phyloP scores from a whole-genome alignment of 2,329 filamentous ascomycete genomes.

The Colletotrichum incanum region DNA sequence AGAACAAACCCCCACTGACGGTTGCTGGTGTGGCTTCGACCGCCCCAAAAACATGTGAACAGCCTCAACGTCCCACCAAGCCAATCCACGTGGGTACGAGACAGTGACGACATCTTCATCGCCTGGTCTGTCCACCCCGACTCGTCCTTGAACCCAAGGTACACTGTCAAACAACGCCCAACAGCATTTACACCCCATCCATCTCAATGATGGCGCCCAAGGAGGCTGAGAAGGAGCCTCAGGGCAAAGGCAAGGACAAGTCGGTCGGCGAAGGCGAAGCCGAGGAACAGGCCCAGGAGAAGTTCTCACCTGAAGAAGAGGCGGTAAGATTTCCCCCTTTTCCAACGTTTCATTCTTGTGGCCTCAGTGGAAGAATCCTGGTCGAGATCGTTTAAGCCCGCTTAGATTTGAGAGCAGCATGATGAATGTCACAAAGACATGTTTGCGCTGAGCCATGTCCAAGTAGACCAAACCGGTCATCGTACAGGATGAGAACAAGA shows the following conservation, averaged over 20 bases:
- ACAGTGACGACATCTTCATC: slow-evolving; percentile 38
- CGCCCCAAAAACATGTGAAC: slow-evolving; percentile 37
- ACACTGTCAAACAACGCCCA: not conserved
- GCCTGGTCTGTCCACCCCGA: not conserved
- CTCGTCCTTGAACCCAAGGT: not conserved
- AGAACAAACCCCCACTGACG: not conserved
- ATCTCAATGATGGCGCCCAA: slow-evolving; percentile 33
- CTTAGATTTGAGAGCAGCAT: not conserved
- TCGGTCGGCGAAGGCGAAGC: slow-evolving; percentile 43
- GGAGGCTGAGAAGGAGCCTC: slow-evolving; percentile 29
- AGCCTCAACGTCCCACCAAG: slow-evolving; percentile 27
- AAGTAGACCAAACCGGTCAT: not conserved
- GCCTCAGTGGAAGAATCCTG: not conserved
- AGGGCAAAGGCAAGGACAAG: slow-evolving; percentile 33
- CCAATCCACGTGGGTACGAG: slow-evolving; percentile 30
- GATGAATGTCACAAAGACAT: not conserved
- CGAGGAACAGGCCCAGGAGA: slow-evolving; percentile 51
- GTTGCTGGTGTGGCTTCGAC: slow-evolving; percentile 7
- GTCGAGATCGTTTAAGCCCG: not conserved
- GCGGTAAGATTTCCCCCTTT: slow-evolving; percentile 57
- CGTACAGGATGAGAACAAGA: not conserved
- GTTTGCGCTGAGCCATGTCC: not conserved
- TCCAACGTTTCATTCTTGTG: not conserved
- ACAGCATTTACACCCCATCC: slow-evolving; percentile 33
- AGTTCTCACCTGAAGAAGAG: slow-evolving; percentile 71